Percentiles rank a stretch among this genome's conserved stretches.
Conservation (phyloP, 1,139 yeast species). For the Pichia sp. region DNA sequence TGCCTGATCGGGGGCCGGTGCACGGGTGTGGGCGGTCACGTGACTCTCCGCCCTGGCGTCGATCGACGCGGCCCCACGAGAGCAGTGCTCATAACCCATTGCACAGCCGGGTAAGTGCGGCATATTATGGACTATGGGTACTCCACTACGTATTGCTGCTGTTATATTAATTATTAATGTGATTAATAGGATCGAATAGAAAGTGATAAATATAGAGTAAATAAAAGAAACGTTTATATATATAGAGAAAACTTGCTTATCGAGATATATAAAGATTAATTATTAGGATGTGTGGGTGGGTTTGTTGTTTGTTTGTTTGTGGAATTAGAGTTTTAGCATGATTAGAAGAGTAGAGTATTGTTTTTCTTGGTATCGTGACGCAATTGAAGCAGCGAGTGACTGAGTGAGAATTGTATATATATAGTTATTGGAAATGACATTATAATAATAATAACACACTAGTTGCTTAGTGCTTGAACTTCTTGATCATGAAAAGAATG, state of each 20-base stretch:
- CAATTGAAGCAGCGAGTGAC: too few species aligned
- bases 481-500: slow-evolving; percentile 29
- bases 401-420: too few species aligned
- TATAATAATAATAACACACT: neutral
- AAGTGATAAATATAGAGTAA: neutral
- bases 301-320: too few species aligned
- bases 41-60: neutral
- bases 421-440: too few species aligned
- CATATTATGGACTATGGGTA: neutral
- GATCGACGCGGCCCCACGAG: neutral
- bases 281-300: too few species aligned
- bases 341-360: too few species aligned
- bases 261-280: neutral
- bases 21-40: neutral
- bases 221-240: neutral
- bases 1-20: slow-evolving; percentile 14
- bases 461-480: slow-evolving; percentile 31
- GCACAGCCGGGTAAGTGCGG: too few species aligned
- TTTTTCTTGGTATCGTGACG: too few species aligned
- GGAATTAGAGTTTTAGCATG: too few species aligned
- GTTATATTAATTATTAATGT: too few species aligned
- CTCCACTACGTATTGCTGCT: neutral
- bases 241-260: neutral
- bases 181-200: neutral
- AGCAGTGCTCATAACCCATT: neutral